phyloP scores from a whole-genome alignment of 306 rosid species.

The Psophocarpus tetragonolobus region DNA sequence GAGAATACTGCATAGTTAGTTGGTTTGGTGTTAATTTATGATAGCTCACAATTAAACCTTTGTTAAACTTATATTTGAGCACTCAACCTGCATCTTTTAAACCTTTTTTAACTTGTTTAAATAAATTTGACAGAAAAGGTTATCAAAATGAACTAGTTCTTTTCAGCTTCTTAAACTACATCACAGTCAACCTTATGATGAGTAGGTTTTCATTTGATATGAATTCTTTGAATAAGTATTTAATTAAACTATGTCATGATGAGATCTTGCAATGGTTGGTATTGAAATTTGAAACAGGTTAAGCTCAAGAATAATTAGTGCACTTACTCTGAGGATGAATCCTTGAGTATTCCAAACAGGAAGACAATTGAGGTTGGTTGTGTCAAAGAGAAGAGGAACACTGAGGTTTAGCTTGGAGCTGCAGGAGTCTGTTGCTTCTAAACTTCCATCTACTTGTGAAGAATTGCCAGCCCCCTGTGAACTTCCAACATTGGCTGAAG shows the following conservation, averaged over 20 bases:
- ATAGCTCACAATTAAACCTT: background rate
- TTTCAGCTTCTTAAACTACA: background rate
- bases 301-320: slow-evolving; percentile 5
- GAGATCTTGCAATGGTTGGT: background rate
- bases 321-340: slow-evolving; percentile 72
- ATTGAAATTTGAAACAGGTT: background rate
- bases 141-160: background rate
- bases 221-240: background rate
- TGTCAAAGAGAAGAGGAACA: slow-evolving; percentile 52
- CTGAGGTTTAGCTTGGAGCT: slow-evolving; percentile 48
- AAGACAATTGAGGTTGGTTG: slow-evolving; percentile 57
- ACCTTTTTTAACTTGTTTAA: background rate
- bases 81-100: background rate
- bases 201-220: background rate
- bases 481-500: slow-evolving; percentile 46
- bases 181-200: background rate
- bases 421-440: slow-evolving; percentile 62
- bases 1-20: slow-evolving; percentile 52
- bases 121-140: background rate
- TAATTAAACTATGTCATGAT: background rate
- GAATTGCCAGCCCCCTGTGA: slow-evolving; percentile 48
- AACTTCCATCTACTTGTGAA: slow-evolving; percentile 50
- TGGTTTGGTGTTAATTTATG: background rate
- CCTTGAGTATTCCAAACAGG: slow-evolving; percentile 65
- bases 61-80: background rate